Percentiles rank a stretch among this genome's conserved stretches.
These are phyloP conservation scores for Themeda triandra DNA, from an alignment of 176 grass and related monocot genomes.

Conservation along the genomic window DNA sequence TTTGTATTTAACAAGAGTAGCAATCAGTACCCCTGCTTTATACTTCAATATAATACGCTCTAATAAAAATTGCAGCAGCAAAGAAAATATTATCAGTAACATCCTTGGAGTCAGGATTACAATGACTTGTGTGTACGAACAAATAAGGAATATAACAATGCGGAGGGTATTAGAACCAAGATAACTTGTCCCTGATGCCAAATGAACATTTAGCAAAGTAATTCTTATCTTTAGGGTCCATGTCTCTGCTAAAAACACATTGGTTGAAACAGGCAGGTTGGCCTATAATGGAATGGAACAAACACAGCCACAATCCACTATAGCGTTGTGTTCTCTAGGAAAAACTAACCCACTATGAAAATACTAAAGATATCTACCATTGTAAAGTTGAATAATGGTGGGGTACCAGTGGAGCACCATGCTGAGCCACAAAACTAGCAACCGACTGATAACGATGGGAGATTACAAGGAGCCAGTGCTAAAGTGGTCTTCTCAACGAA, in stretches of 20 bases:
- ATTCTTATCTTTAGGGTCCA: not conserved
- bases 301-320: constrained; percentile 16
- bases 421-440: constrained; percentile 17
- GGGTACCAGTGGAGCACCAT: not conserved
- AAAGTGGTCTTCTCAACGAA: not conserved
- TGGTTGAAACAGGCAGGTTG: not conserved
- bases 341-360: not conserved
- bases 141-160: not conserved
- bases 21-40: not conserved
- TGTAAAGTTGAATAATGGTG: not conserved
- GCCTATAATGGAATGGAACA: not conserved
- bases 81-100: not conserved
- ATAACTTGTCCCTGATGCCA: not conserved
- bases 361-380: not conserved
- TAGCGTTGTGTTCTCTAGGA: not conserved
- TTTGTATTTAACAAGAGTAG: not conserved
- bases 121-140: not conserved
- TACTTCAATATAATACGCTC: not conserved
- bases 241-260: not conserved
- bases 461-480: not conserved
- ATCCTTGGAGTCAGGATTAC: not conserved
- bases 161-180: not conserved
- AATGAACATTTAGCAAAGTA: not conserved
- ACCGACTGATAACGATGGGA: not conserved
- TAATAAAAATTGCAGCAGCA: not conserved